These are phyloP conservation scores for Acer saccharum DNA, from an alignment of 345 rosid species.

Conservation along the genomic window DNA sequence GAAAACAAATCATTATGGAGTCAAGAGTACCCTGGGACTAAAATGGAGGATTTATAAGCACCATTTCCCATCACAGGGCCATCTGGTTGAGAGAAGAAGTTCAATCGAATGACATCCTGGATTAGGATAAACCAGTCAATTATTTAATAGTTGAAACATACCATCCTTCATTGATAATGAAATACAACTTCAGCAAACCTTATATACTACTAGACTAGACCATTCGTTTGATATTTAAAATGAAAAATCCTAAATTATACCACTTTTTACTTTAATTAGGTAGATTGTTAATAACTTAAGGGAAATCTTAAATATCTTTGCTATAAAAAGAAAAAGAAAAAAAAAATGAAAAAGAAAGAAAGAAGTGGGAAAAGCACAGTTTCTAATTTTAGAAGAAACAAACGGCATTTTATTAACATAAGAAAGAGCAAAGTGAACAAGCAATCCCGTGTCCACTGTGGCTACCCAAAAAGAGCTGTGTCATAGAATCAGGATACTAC, in stretches of 20 bases:
- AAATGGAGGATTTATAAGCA: conserved; percentile 69
- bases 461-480: too few species aligned
- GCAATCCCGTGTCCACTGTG: too few species aligned
- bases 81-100: conserved; percentile 92
- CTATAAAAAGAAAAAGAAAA: too few species aligned
- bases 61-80: conserved; percentile 92
- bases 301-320: too few species aligned
- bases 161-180: background rate
- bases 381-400: background rate
- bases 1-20: conserved; percentile 21
- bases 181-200: background rate
- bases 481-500: too few species aligned
- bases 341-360: background rate
- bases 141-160: background rate
- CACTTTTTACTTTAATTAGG: background rate
- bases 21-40: conserved; percentile 79
- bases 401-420: too few species aligned
- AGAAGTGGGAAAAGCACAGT: conserved; percentile 12
- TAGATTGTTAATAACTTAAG: background rate
- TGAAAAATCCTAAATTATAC: background rate
- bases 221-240: background rate
- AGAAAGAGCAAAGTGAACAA: too few species aligned
- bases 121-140: conserved; percentile 13
- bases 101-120: conserved; percentile 71
- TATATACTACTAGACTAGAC: background rate